Evolutionary conservation across 495 filamentous ascomycete species (phyloP), one percentile per base, ranked within the genome.

Genomic region (Xylaria longipes): DNA sequence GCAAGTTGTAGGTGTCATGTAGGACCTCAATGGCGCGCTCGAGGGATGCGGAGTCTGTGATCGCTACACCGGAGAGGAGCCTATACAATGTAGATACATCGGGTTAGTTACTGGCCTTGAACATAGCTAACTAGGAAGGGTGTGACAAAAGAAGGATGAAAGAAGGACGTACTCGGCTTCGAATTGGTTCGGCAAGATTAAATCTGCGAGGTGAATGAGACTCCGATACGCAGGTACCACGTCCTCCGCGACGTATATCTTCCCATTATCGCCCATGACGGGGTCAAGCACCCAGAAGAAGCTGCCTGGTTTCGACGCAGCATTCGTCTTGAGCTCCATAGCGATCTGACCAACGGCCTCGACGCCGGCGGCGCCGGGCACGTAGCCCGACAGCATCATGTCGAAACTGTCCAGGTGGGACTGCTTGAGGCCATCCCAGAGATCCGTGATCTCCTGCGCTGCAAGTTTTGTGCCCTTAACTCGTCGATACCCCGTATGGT

Each of bases 201-300:
- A 79, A 78, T 99, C 97, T 5, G 96, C 97, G 74, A 94, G 87
- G 27, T 82, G 81, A 50, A 97, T 83, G 60, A 97, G 83, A 17
- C 84, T 86, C 79, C 92, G 94, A 80, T 98, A 99, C n/a, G 91
- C 93, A 0, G 94, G 94, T 41, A 97, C 91, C 3, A 96, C 93
- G 70, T 96, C 93, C 70, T 94, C 89, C 29, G 89, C 91, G 58
- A 99, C 94, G 79, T 99, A 99, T 27, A 98, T 84, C 46, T 88
- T 89, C 43, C 93, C 97, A 76, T 97, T 92, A 77, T 99, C 96
- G 56, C 96, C 96, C 96, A 99, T 99, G 17, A 99, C 97, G 1
- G 96, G 96, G 79, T 99, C 96, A 56, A 99, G 85, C n/a, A 97
- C 91, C 95, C 95, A 98, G 82, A 98, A 98, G 83, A 98, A 96